phyloP scores from a whole-genome alignment of 352 stramenopile species.

The Globisporangium barbulae region DNA sequence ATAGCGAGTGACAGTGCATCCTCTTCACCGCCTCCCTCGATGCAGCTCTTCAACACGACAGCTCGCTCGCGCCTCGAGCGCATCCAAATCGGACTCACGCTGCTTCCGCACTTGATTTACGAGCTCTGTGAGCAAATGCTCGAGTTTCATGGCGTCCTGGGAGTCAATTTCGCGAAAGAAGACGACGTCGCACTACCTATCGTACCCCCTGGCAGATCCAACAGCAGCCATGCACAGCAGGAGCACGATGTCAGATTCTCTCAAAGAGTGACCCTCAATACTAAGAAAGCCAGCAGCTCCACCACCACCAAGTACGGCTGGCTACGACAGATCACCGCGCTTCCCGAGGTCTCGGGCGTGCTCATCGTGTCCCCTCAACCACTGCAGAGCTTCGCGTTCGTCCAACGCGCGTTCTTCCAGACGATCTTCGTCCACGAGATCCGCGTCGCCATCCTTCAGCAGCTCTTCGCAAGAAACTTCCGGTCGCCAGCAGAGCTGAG shows the following conservation, averaged over 20 bases:
- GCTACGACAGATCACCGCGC: slow-evolving; percentile 15
- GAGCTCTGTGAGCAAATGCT: slow-evolving; percentile 32
- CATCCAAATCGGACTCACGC: slow-evolving; percentile 20
- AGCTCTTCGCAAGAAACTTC: slow-evolving; percentile 13
- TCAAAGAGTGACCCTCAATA: not conserved
- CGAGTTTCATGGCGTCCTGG: slow-evolving; percentile 19
- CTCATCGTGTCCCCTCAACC: slow-evolving; percentile 21
- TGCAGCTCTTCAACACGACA: not conserved
- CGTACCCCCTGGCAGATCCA: not conserved
- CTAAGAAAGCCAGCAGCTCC: not conserved
- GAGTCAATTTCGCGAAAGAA: slow-evolving; percentile 14
- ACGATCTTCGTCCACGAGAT: slow-evolving; percentile 16
- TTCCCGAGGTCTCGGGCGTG: slow-evolving; percentile 23
- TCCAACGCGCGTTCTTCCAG: slow-evolving; percentile 29
- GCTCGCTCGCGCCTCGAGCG: slow-evolving; percentile 16
- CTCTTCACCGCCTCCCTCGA: not conserved
- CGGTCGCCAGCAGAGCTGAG: not conserved
- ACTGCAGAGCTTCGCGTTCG: slow-evolving; percentile 35
- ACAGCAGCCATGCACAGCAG: not conserved
- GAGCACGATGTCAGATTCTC: not conserved
- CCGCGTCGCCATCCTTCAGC: slow-evolving; percentile 17
- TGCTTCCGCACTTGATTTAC: slow-evolving; percentile 26
- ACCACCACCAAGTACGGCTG: slow-evolving; percentile 17
- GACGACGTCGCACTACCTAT: not conserved
- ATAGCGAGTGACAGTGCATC: not conserved